These are phyloP conservation scores for Gnetum montanum DNA, from an alignment of 75 land plant genomes.

Conservation along the genomic window DNA sequence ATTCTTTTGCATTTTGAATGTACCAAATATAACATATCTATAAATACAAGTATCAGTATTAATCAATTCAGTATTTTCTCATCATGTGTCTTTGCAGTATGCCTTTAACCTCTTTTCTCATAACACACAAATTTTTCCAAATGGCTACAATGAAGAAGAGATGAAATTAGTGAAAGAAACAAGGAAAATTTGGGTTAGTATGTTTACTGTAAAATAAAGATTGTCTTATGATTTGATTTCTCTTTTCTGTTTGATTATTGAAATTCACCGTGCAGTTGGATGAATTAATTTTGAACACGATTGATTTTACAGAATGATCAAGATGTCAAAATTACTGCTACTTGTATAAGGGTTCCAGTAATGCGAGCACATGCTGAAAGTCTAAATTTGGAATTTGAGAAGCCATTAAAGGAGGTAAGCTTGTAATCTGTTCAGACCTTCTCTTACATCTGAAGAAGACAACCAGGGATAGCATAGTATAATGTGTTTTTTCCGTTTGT, in stretches of 20 bases:
- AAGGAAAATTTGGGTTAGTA: slow-evolving; percentile 88
- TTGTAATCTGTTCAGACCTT: too few species aligned
- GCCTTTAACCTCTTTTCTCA: slow-evolving; percentile 97
- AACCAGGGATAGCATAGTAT: neutral
- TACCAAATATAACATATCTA: neutral
- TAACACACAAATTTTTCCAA: slow-evolving; percentile 69
- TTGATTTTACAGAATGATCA: slow-evolving; percentile 34
- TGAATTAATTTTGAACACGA: neutral
- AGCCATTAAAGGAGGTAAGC: slow-evolving; percentile 76
- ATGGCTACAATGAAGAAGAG: slow-evolving; percentile 99
- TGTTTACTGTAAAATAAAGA: neutral
- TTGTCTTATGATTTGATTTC: neutral
- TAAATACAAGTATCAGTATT: neutral
- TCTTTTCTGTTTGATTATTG: neutral
- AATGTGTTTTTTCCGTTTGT: too few species aligned
- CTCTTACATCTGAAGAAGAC: neutral
- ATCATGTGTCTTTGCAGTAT: slow-evolving; percentile 45
- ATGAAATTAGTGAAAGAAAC: slow-evolving; percentile 98
- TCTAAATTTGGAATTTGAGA: slow-evolving; percentile 91
- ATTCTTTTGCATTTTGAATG: slow-evolving; percentile 4
- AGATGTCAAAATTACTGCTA: slow-evolving; percentile 86
- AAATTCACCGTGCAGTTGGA: too few species aligned
- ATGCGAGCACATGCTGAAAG: slow-evolving; percentile 99
- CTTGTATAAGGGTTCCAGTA: slow-evolving; percentile 90
- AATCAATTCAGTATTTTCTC: neutral